These are phyloP conservation scores for Camelina sativa DNA, from an alignment of 345 rosid species.

Conservation along the genomic window DNA sequence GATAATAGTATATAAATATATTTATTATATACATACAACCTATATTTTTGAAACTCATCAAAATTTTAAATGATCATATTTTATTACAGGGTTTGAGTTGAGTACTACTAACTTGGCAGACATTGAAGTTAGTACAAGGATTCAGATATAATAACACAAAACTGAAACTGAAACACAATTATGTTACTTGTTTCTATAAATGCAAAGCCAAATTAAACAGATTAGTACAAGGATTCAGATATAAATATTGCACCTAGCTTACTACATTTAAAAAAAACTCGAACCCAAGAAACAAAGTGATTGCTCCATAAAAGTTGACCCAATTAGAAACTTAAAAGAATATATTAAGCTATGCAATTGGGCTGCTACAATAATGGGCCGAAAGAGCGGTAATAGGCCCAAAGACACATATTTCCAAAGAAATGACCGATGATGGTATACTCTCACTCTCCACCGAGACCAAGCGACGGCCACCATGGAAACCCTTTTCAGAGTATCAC, in stretches of 20 bases:
- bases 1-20: no score
- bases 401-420: conserved; percentile 16
- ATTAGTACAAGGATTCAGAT: background rate
- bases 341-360: background rate
- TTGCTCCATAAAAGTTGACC: background rate
- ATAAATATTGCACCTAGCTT: background rate
- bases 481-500: conserved; percentile 54
- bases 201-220: background rate
- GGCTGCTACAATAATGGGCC: background rate
- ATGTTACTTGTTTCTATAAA: background rate
- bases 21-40: background rate
- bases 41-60: background rate
- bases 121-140: background rate
- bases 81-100: background rate
- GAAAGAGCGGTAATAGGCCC: conserved; percentile 5
- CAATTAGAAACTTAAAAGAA: no score
- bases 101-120: background rate
- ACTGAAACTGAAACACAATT: background rate
- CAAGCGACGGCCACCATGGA: conserved; percentile 54
- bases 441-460: background rate
- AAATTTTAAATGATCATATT: background rate
- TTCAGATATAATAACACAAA: no score
- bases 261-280: no score
- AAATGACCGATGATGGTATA: conserved; percentile 17
- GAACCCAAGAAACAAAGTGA: background rate